phyloP scores from a whole-genome alignment of 805 yeast genomes.

The Lachancea quebecensis region DNA sequence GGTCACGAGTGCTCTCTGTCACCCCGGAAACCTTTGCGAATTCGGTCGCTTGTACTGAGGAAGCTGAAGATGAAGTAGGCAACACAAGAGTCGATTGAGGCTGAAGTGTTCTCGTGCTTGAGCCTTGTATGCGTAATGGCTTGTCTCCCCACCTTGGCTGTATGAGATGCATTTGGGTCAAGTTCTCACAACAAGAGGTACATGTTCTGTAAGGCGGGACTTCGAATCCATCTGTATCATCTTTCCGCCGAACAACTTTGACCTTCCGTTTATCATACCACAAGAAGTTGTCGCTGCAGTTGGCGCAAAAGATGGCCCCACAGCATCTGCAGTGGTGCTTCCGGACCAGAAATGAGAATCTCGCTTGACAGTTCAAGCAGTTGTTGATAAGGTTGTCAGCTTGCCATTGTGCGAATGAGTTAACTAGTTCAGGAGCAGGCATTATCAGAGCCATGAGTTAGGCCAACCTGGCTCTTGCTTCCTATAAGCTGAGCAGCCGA shows the following conservation, averaged over 20 bases:
- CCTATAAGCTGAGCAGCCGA: too few species aligned
- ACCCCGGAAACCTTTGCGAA: conserved; percentile 31
- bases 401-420: conserved; percentile 28
- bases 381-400: conserved; percentile 21
- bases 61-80: conserved; percentile 8
- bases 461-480: too few species aligned
- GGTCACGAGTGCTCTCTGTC: conserved; percentile 9
- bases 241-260: conserved; percentile 19
- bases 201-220: conserved; percentile 56
- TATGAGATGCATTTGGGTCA: conserved; percentile 24
- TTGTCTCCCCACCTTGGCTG: conserved; percentile 17
- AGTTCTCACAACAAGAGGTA: conserved; percentile 46
- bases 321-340: conserved; percentile 67
- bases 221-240: conserved; percentile 17
- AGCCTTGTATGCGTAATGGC: not conserved
- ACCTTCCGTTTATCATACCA: conserved; percentile 25
- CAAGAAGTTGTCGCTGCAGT: conserved; percentile 25
- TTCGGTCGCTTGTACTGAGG: conserved; percentile 9
- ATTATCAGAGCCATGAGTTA: not conserved
- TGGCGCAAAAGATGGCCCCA: conserved; percentile 55
- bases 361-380: conserved; percentile 43
- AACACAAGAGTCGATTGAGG: not conserved
- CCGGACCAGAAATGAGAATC: conserved; percentile 46
- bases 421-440: conserved; percentile 13
- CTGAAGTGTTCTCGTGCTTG: not conserved